A percentile compares a stretch with the other conserved stretches of the same genome.
These are phyloP conservation scores for Protomyces pachydermus DNA, from an alignment of 1,139 yeast species.

Conservation along the genomic window DNA sequence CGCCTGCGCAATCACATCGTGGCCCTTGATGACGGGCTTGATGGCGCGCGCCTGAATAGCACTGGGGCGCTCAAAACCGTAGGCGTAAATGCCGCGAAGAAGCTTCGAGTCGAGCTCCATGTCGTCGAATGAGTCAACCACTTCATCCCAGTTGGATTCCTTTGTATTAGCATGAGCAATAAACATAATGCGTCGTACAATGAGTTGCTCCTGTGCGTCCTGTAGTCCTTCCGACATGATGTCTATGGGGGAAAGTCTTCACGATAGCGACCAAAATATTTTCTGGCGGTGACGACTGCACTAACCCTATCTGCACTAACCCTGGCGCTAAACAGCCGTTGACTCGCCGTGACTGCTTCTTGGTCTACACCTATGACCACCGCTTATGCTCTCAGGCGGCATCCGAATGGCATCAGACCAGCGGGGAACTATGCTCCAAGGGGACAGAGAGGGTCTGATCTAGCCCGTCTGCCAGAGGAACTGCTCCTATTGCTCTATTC, in stretches of 20 bases:
- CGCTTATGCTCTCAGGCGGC: background rate
- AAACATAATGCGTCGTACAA: background rate
- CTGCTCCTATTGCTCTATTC: constrained; percentile 48
- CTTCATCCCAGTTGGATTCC: constrained; percentile 93
- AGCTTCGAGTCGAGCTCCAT: constrained; percentile 45
- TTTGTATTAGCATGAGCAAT: background rate
- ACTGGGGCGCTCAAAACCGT: constrained; percentile 57
- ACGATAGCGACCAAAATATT: background rate
- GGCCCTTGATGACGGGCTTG: constrained; percentile 89
- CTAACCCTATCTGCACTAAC: background rate
- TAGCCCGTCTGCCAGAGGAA: constrained; percentile 34
- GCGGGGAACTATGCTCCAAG: constrained; percentile 12
- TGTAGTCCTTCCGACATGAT: background rate
- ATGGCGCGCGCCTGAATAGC: constrained; percentile 99
- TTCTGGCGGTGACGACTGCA: background rate
- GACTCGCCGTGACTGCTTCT: background rate
- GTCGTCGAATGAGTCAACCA: constrained; percentile 44
- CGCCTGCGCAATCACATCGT: constrained; percentile 97
- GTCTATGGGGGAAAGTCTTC: background rate
- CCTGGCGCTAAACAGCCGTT: background rate
- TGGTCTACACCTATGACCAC: background rate
- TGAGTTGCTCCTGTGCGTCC: background rate
- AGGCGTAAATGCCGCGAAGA: constrained; percentile 72
- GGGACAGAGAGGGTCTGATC: background rate
- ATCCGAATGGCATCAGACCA: constrained; percentile 27